These are phyloP conservation scores for Clavariopsis aquatica DNA, from an alignment of 495 filamentous ascomycete species.

Conservation along the genomic window DNA sequence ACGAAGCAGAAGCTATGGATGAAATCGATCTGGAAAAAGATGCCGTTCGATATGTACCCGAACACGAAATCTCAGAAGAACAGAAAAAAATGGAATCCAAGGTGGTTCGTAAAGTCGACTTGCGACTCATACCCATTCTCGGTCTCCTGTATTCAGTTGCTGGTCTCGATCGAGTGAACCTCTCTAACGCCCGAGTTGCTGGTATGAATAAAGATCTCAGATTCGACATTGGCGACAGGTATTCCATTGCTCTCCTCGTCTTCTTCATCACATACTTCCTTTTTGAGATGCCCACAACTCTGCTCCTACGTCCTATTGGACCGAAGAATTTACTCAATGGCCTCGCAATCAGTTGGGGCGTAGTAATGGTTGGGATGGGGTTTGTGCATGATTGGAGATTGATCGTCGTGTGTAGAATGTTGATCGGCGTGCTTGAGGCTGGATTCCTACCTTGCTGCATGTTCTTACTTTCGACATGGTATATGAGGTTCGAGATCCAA, in stretches of 20 bases:
- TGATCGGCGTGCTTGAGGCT: conserved; percentile 34
- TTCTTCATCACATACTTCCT: conserved; percentile 38
- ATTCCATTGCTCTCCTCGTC: conserved; percentile 30
- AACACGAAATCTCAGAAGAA: conserved; percentile 27
- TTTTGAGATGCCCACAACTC: conserved; percentile 30
- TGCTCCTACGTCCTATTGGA: conserved; percentile 20
- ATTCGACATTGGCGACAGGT: conserved; percentile 31
- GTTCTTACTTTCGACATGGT: conserved; percentile 29
- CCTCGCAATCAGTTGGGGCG: conserved; percentile 23
- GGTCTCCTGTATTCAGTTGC: conserved; percentile 32
- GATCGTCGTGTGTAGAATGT: conserved; percentile 29
- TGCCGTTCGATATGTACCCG: not conserved
- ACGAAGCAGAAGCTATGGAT: conserved; percentile 17
- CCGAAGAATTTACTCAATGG: conserved; percentile 17
- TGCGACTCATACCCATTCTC: conserved; percentile 34
- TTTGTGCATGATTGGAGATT: conserved; percentile 32
- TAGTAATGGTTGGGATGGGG: conserved; percentile 28
- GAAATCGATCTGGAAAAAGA: conserved; percentile 22
- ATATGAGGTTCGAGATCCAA: conserved; percentile 31
- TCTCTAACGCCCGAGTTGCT: conserved; percentile 33
- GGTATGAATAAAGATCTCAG: conserved; percentile 35
- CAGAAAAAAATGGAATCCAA: conserved; percentile 27
- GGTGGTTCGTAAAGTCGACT: conserved; percentile 28
- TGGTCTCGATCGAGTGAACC: conserved; percentile 31
- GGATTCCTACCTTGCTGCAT: conserved; percentile 34